Conservation (phyloP, 805 yeast species). For the Metschnikowia peoriensis region DNA sequence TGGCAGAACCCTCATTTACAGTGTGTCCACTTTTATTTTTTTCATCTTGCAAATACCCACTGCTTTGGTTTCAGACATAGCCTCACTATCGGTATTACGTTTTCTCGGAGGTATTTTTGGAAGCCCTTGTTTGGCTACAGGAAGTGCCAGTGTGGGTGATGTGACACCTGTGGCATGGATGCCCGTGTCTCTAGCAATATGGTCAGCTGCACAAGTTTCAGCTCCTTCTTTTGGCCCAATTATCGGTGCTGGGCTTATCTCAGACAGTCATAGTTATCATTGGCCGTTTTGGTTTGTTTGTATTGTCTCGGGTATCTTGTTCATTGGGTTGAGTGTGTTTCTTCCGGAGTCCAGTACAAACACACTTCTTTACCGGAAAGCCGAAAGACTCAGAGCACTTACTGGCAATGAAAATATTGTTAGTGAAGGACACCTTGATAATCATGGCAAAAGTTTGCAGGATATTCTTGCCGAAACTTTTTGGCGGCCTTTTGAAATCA, state of each 20-base stretch:
- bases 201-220: constrained; percentile 53
- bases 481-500: constrained; percentile 14
- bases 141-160: constrained; percentile 58
- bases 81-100: constrained; percentile 49
- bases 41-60: constrained; percentile 54
- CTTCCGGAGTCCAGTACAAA: constrained; percentile 16
- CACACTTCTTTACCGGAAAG: constrained; percentile 15
- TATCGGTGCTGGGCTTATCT: constrained; percentile 49
- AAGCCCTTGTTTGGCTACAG: constrained; percentile 56
- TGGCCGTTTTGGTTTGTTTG: constrained; percentile 18
- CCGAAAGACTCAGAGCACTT: constrained; percentile 13
- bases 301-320: constrained; percentile 10
- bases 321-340: constrained; percentile 9
- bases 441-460: neutral
- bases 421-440: constrained; percentile 15
- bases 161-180: constrained; percentile 39
- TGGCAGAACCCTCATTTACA: constrained; percentile 54
- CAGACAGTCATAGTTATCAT: constrained; percentile 10
- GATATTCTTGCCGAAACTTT: constrained; percentile 11
- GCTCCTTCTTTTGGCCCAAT: constrained; percentile 60
- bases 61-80: constrained; percentile 50
- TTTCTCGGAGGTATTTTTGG: constrained; percentile 55
- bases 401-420: constrained; percentile 15
- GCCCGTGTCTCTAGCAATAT: constrained; percentile 48
- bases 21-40: constrained; percentile 46